Conservation (phyloP, 306 rosid genomes). For the Malus orientalis region DNA sequence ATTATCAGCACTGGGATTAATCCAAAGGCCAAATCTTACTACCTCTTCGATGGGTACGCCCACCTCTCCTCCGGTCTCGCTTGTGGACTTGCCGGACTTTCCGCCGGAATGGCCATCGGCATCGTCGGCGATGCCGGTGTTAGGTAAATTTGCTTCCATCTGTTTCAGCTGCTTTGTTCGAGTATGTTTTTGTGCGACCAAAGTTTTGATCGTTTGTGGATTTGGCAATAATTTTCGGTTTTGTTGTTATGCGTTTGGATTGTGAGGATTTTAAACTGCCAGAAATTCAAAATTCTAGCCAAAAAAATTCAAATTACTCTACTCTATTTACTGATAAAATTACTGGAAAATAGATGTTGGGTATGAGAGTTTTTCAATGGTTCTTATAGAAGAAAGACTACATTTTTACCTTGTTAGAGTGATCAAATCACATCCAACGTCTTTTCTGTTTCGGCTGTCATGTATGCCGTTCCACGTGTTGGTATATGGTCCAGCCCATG, state of each 20-base stretch:
- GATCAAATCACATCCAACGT: not conserved
- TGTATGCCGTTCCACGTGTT: not conserved
- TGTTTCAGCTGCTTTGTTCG: not conserved
- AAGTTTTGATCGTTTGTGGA: not conserved
- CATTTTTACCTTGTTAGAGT: not conserved
- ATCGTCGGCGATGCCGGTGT: constrained; percentile 71
- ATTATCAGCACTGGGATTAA: constrained; percentile 70
- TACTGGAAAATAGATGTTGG: too few species aligned
- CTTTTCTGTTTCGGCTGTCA: not conserved
- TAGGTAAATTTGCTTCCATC: constrained; percentile 23
- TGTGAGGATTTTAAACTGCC: not conserved
- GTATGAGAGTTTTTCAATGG: not conserved
- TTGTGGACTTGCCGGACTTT: constrained; percentile 67
- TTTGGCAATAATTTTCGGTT: not conserved
- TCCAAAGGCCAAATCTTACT: constrained; percentile 70
- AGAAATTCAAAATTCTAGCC: not conserved
- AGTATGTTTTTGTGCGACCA: not conserved
- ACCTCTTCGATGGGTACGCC: constrained; percentile 66
- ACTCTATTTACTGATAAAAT: too few species aligned
- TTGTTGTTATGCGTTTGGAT: not conserved
- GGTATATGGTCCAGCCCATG: too few species aligned
- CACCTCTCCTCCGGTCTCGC: constrained; percentile 66
- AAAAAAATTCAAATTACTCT: too few species aligned
- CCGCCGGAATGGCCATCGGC: constrained; percentile 80
- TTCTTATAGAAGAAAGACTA: not conserved